phyloP scores from a whole-genome alignment of 176 grass and related monocot species.

The Sorghum bicolor region Sorghum_bicolor_NCBIv3 NC_012878.2:18738001-18738500 shows the following conservation, averaged over 20 bases:
- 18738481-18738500: no score
- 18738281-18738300: not conserved
- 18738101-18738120: not conserved
- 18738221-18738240: conserved; percentile 12
- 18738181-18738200: not conserved
- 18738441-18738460: no score
- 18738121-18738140: conserved; percentile 11
- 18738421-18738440: no score
- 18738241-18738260: not conserved
- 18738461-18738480: no score
- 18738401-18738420: no score
- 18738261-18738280: not conserved
- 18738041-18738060: not conserved
- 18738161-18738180: not conserved
- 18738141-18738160: conserved; percentile 10
- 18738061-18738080: not conserved
- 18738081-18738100: not conserved
- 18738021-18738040: not conserved
- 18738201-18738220: not conserved
- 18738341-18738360: conserved; percentile 20
- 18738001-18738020: not conserved
- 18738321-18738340: conserved; percentile 9
- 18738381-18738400: no score
- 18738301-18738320: conserved; percentile 21
- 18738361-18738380: no score